phyloP scores from a whole-genome alignment of 2,329 filamentous ascomycete genomes.

The Exophiala calicioides region DNA sequence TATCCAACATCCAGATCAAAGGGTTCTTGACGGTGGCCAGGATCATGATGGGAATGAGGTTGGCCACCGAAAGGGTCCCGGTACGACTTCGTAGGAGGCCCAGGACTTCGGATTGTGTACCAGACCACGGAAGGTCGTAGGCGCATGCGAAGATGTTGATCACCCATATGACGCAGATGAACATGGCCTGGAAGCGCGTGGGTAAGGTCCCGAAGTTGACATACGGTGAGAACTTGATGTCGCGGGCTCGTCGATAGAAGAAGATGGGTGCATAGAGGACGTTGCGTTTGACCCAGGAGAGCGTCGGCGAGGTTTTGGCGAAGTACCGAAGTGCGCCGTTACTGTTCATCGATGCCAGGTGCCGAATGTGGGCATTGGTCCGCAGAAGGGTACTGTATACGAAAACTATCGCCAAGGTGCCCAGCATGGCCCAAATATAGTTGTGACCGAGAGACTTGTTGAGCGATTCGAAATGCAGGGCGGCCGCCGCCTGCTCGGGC shows the following conservation, averaged over 20 bases:
- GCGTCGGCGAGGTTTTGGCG: constrained; percentile 57
- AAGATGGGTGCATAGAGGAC: constrained; percentile 55
- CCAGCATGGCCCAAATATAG: constrained; percentile 64
- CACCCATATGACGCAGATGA: constrained; percentile 43
- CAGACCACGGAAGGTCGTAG: constrained; percentile 44
- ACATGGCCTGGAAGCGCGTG: constrained; percentile 47
- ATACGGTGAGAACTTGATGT: constrained; percentile 46
- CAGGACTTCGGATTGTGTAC: constrained; percentile 37
- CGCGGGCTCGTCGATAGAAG: constrained; percentile 46
- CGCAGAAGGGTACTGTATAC: constrained; percentile 66
- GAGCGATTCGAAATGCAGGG: constrained; percentile 37
- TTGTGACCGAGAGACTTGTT: constrained; percentile 62
- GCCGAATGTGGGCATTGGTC: constrained; percentile 68
- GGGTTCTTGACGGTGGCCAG: constrained; percentile 48
- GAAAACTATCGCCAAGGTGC: constrained; percentile 63
- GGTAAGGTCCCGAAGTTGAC: constrained; percentile 50
- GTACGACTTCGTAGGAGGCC: constrained; percentile 46
- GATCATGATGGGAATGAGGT: constrained; percentile 46
- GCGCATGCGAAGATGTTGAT: constrained; percentile 55
- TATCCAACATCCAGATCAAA: constrained; percentile 43
- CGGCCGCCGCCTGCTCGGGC: too few species aligned
- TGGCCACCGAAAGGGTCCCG: constrained; percentile 45
- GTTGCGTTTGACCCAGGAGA: constrained; percentile 68
- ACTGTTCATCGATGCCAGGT: constrained; percentile 72
- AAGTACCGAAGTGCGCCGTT: constrained; percentile 71